phyloP scores from a whole-genome alignment of 192 early-diverging fungal species.

The Anaeromyces robustus region DNA sequence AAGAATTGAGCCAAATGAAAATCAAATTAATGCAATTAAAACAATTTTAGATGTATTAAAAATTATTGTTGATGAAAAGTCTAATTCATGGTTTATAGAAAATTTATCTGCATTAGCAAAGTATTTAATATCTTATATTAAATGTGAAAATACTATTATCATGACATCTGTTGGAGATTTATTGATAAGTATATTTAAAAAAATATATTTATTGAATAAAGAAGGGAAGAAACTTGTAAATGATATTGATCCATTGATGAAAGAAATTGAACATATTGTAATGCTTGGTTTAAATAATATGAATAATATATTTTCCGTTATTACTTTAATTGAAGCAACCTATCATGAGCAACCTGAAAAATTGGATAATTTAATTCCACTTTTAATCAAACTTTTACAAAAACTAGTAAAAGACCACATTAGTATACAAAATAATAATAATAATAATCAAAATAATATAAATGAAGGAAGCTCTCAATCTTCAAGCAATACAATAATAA shows the following conservation, averaged over 20 bases:
- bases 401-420: constrained; percentile 71
- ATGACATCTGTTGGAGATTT: constrained; percentile 55
- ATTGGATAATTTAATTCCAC: constrained; percentile 53
- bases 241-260: constrained; percentile 34
- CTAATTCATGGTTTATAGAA: not conserved
- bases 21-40: not conserved
- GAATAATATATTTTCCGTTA: constrained; percentile 45
- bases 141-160: constrained; percentile 51
- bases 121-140: not conserved
- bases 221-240: constrained; percentile 14
- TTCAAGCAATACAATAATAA: not conserved
- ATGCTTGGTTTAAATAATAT: constrained; percentile 47
- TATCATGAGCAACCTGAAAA: constrained; percentile 43
- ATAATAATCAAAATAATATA: constrained; percentile 2
- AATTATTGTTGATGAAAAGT: not conserved
- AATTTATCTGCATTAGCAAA: not conserved
- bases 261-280: constrained; percentile 44
- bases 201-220: constrained; percentile 14
- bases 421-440: not conserved
- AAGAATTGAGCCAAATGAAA: not conserved
- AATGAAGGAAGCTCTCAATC: constrained; percentile 2
- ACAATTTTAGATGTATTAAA: not conserved
- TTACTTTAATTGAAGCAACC: constrained; percentile 51
- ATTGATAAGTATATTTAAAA: constrained; percentile 52
- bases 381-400: constrained; percentile 67